These are phyloP conservation scores for Pseudogymnoascus sp. DNA, from an alignment of 2,329 filamentous ascomycete genomes.

Conservation along the genomic window DNA sequence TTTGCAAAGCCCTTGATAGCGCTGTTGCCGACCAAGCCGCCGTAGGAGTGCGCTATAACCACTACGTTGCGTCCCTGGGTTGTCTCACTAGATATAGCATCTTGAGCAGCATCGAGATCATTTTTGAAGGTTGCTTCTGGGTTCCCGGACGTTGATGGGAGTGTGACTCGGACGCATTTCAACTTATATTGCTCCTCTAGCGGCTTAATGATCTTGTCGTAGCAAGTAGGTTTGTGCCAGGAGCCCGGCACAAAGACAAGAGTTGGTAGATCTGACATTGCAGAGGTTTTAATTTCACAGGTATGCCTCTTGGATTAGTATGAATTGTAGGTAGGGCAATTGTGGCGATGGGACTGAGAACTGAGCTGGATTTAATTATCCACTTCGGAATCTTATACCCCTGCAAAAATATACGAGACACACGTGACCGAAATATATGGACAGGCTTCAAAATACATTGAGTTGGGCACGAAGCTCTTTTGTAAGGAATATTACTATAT, in stretches of 20 bases:
- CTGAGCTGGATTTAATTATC: background rate
- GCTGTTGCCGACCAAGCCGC: slow-evolving; percentile 33
- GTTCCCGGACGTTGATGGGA: slow-evolving; percentile 31
- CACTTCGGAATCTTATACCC: background rate
- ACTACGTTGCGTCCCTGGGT: slow-evolving; percentile 34
- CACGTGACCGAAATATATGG: background rate
- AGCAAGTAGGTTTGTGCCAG: slow-evolving; percentile 33
- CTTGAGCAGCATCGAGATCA: slow-evolving; percentile 32
- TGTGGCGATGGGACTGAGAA: background rate
- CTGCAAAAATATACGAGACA: background rate
- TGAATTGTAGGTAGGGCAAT: background rate
- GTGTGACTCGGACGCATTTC: slow-evolving; percentile 27
- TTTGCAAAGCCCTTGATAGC: slow-evolving; percentile 34
- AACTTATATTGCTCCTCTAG: slow-evolving; percentile 29
- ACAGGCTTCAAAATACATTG: background rate
- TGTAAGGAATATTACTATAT: background rate
- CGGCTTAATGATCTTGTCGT: slow-evolving; percentile 29
- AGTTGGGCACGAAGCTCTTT: background rate
- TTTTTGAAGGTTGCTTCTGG: slow-evolving; percentile 32
- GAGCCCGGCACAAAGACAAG: slow-evolving; percentile 35
- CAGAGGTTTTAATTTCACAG: background rate
- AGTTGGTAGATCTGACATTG: slow-evolving; percentile 23
- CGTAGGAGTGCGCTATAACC: slow-evolving; percentile 39
- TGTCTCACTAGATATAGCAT: slow-evolving; percentile 27
- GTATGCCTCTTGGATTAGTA: background rate